Conservation (phyloP, 2,329 filamentous ascomycete species). For the Alternaria sp. region DNA sequence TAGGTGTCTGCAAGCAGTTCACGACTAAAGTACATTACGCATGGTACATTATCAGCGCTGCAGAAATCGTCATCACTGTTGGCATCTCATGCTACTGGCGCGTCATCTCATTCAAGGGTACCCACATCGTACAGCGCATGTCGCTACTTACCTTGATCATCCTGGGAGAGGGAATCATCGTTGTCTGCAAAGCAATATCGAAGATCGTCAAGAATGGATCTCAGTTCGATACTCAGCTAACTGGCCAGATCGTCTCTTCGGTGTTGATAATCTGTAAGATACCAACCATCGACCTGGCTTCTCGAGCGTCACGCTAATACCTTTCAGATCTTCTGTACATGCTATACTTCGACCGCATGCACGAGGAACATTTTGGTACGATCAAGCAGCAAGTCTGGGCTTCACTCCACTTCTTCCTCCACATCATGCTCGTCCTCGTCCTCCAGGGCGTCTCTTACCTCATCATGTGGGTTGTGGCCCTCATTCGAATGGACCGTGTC, state of each 20-base stretch:
- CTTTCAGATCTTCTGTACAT: conserved; percentile 41
- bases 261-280: conserved; percentile 38
- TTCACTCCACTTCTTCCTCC: conserved; percentile 41
- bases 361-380: conserved; percentile 39
- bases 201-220: conserved; percentile 44
- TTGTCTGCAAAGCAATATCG: conserved; percentile 43
- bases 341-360: conserved; percentile 44
- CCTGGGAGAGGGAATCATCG: conserved; percentile 49
- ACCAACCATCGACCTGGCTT: not conserved
- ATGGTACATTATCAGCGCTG: conserved; percentile 52
- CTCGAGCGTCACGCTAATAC: not conserved
- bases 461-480: conserved; percentile 39
- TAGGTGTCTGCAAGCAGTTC: not conserved
- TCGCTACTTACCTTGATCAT: conserved; percentile 49
- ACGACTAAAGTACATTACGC: conserved; percentile 2
- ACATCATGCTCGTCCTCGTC: conserved; percentile 23
- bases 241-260: conserved; percentile 43
- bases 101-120: conserved; percentile 47
- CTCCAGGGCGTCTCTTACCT: conserved; percentile 43
- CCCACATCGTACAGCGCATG: conserved; percentile 48
- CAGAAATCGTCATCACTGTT: conserved; percentile 40
- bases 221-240: conserved; percentile 29
- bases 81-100: conserved; percentile 40
- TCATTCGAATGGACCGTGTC: conserved; percentile 10
- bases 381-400: conserved; percentile 45